Evolutionary conservation across 2,329 filamentous ascomycete genomes (phyloP).

Genomic region (Venturia asperata): DNA sequence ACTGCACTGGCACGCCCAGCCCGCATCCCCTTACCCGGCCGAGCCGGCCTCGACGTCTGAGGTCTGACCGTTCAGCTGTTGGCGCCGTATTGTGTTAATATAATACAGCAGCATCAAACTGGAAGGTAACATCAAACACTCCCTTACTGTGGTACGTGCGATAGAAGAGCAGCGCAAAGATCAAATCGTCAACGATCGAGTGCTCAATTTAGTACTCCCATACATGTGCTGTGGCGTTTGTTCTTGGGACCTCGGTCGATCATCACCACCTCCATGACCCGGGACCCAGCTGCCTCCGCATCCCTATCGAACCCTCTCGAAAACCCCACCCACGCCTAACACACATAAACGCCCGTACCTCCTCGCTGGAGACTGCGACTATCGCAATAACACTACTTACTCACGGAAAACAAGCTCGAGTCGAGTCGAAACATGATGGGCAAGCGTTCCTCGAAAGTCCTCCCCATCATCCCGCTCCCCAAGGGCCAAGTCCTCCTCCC

Average conservation of each 20-base stretch:
- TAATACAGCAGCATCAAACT: too few relatives aligned
- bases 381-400: not conserved
- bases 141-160: too few relatives aligned
- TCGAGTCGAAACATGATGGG: not conserved
- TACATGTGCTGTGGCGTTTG: not conserved
- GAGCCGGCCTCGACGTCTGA: not conserved
- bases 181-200: not conserved
- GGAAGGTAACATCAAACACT: not conserved
- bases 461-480: conserved; percentile 78
- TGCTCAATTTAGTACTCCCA: not conserved
- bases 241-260: not conserved
- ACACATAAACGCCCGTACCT: not conserved
- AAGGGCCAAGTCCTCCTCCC: conserved; percentile 77
- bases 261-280: not conserved
- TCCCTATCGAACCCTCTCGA: not conserved
- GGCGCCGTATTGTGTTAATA: too few relatives aligned
- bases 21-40: not conserved
- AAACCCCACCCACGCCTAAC: not conserved
- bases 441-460: conserved; percentile 32
- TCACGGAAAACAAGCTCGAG: not conserved
- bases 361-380: not conserved
- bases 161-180: too few relatives aligned
- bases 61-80: not conserved
- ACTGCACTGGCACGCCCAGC: too few relatives aligned
- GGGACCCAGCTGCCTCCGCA: not conserved